These are phyloP conservation scores for Protea cynaroides DNA, from an alignment of 164 flowering plant species.

Conservation along the genomic window DNA sequence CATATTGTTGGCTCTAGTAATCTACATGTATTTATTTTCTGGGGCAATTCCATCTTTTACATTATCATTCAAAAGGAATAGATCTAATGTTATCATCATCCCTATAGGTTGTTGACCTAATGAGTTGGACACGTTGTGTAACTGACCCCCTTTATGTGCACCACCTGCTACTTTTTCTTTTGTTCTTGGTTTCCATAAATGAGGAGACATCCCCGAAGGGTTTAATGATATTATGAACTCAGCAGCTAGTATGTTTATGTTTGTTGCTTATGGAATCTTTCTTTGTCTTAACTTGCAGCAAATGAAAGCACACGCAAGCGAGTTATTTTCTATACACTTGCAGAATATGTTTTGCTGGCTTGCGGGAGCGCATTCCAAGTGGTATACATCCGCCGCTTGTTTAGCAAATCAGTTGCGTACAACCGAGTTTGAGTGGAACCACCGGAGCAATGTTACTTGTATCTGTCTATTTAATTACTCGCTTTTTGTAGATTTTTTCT, in stretches of 20 bases:
- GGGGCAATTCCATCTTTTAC: not conserved
- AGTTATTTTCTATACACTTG: slow-evolving; percentile 69
- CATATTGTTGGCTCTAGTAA: too few relatives aligned
- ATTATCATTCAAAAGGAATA: not conserved
- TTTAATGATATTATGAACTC: not conserved
- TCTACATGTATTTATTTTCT: too few relatives aligned
- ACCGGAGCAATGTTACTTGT: not conserved
- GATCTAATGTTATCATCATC: not conserved
- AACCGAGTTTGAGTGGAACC: slow-evolving; percentile 59
- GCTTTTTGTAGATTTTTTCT: not conserved
- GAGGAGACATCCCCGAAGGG: not conserved
- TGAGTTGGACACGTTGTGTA: too few relatives aligned
- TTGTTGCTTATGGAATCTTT: not conserved
- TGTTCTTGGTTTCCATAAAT: not conserved
- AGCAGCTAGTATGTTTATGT: not conserved
- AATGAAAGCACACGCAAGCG: slow-evolving; percentile 95
- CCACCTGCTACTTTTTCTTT: too few relatives aligned
- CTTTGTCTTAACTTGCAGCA: slow-evolving; percentile 54
- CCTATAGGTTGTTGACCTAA: too few relatives aligned
- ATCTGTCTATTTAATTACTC: not conserved
- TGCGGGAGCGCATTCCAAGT: slow-evolving; percentile 74
- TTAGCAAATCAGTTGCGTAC: slow-evolving; percentile 91
- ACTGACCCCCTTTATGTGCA: too few relatives aligned
- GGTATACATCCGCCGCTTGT: slow-evolving; percentile 67
- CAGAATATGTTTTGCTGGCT: slow-evolving; percentile 66